Evolutionary conservation across 176 grass and related monocot genomes (phyloP).

Genomic region (Oropetium thomaeum): DNA sequence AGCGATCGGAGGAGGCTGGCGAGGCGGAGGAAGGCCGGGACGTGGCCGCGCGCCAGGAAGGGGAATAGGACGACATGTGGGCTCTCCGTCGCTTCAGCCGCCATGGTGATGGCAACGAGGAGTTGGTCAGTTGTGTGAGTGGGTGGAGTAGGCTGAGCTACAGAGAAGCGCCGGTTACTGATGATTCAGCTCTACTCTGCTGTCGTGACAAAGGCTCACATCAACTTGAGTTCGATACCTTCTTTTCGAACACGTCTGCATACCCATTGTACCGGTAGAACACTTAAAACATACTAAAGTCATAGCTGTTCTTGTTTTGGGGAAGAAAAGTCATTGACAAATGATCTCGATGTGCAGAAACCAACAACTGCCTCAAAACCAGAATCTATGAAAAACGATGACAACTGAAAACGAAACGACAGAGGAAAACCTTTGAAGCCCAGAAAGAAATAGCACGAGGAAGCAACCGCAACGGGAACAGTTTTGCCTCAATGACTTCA

Average conservation of each 20-base stretch:
- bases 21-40: slow-evolving; percentile 46
- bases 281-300: not conserved
- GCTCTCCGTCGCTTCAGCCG: not conserved
- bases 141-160: not conserved
- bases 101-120: slow-evolving; percentile 4
- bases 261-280: not conserved
- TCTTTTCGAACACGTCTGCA: not conserved
- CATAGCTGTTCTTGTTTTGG: not conserved
- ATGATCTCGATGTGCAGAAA: not conserved
- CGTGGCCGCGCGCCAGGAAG: slow-evolving; percentile 48
- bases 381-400: not conserved
- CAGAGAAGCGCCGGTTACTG: not conserved
- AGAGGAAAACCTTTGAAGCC: not conserved
- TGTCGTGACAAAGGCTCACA: not conserved
- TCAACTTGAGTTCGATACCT: not conserved
- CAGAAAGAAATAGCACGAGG: not conserved
- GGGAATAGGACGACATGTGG: slow-evolving; percentile 40
- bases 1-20: slow-evolving; percentile 35
- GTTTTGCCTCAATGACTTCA: not conserved
- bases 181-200: too few relatives aligned
- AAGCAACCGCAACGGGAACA: not conserved
- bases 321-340: not conserved
- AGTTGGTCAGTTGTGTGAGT: not conserved
- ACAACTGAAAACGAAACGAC: not conserved
- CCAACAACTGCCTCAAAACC: not conserved